Percentiles rank a stretch among this genome's conserved stretches.
These are phyloP conservation scores for Moringa oleifera DNA, from an alignment of 345 rosid genomes.

Conservation along the genomic window DNA sequence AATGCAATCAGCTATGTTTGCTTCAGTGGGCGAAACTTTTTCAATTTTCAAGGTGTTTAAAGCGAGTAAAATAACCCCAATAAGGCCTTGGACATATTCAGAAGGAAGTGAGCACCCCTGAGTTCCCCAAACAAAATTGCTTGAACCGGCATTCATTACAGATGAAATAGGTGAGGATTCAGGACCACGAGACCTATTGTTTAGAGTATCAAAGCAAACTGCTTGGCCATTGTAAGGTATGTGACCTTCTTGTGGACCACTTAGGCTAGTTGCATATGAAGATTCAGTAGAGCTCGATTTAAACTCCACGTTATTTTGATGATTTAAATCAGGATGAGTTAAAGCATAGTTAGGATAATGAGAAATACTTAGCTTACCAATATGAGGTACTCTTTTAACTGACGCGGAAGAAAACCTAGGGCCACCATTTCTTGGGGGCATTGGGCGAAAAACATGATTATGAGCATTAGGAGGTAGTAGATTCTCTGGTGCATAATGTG, in stretches of 20 bases:
- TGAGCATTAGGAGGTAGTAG: slow-evolving; percentile 22
- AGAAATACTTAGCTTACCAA: slow-evolving; percentile 40
- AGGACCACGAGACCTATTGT: slow-evolving; percentile 23
- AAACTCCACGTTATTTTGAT: slow-evolving; percentile 32
- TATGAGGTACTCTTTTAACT: slow-evolving; percentile 34
- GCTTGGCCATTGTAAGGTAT: slow-evolving; percentile 23
- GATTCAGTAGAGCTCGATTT: slow-evolving; percentile 30
- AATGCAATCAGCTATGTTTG: slow-evolving; percentile 69
- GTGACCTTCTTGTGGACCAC: slow-evolving; percentile 27
- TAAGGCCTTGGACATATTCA: slow-evolving; percentile 72
- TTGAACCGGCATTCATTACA: slow-evolving; percentile 18
- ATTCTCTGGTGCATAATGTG: slow-evolving; percentile 32
- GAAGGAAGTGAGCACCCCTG: slow-evolving; percentile 50
- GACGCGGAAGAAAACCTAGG: slow-evolving; percentile 32
- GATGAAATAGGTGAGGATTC: slow-evolving; percentile 25
- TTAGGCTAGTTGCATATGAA: slow-evolving; percentile 21
- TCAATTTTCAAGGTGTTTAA: slow-evolving; percentile 67
- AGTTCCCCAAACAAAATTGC: slow-evolving; percentile 46
- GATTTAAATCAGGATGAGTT: slow-evolving; percentile 33
- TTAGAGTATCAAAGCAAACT: slow-evolving; percentile 12
- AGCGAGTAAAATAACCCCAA: slow-evolving; percentile 71
- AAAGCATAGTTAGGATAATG: slow-evolving; percentile 32
- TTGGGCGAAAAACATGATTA: slow-evolving; percentile 37
- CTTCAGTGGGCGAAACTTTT: slow-evolving; percentile 66
- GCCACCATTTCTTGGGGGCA: slow-evolving; percentile 37